These are phyloP conservation scores for Lizonia empirigonia DNA, from an alignment of 2,329 filamentous ascomycete species.

Conservation along the genomic window DNA sequence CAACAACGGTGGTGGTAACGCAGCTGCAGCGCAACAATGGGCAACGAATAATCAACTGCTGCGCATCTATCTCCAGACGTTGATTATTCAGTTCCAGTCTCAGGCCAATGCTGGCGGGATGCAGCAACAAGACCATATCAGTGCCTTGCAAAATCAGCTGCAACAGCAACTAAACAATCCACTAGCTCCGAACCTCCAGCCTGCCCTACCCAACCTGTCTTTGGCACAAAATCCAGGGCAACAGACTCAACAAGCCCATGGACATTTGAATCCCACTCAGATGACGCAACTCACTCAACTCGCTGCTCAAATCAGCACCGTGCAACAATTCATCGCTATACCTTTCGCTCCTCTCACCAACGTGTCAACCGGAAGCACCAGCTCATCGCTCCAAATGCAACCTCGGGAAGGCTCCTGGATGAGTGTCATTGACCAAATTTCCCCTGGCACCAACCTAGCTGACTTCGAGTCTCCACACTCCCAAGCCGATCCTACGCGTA, in stretches of 20 bases:
- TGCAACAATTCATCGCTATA: constrained; percentile 9
- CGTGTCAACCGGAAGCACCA: not conserved
- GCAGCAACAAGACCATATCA: constrained; percentile 24
- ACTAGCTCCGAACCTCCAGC: constrained; percentile 1
- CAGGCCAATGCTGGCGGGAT: constrained; percentile 21
- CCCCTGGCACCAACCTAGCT: constrained; percentile 53
- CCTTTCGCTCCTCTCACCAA: constrained; percentile 11
- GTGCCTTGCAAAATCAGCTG: constrained; percentile 20
- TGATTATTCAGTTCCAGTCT: constrained; percentile 31
- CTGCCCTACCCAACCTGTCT: not conserved
- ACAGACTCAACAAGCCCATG: constrained; percentile 12
- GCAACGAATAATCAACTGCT: constrained; percentile 6
- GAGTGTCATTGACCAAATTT: constrained; percentile 56
- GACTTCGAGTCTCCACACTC: constrained; percentile 49
- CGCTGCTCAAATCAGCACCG: constrained; percentile 1
- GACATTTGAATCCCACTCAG: not conserved
- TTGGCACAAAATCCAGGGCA: not conserved
- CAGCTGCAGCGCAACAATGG: not conserved
- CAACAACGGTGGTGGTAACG: constrained; percentile 18
- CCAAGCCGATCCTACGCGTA: constrained; percentile 31
- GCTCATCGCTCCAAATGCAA: constrained; percentile 39
- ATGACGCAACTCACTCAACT: not conserved
- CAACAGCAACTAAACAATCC: constrained; percentile 23
- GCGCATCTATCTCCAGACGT: constrained; percentile 24
- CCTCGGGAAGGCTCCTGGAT: constrained; percentile 58